phyloP scores from a whole-genome alignment of 139 green algal species.

The Coelastrella sp. region DNA sequence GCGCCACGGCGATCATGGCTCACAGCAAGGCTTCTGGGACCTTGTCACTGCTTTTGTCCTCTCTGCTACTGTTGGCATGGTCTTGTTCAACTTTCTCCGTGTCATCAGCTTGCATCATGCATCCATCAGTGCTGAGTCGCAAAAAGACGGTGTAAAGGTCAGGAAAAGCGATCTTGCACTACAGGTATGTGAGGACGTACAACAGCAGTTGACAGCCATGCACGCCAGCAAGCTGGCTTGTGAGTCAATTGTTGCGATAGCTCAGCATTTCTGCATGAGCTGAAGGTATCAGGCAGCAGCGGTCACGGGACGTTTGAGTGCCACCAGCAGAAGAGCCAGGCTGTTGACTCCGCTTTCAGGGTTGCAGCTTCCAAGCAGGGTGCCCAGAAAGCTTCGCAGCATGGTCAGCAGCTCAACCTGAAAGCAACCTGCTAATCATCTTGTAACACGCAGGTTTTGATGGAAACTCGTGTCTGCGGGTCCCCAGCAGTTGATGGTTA shows the following conservation, averaged over 20 bases:
- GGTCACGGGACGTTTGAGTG: too few relatives aligned
- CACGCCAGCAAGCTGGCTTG: too few relatives aligned
- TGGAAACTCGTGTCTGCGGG: conserved; percentile 20
- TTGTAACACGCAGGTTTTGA: not conserved
- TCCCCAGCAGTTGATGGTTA: conserved; percentile 58
- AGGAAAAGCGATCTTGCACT: not conserved
- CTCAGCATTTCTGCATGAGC: too few relatives aligned
- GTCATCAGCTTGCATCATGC: conserved; percentile 1
- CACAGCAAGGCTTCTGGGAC: not conserved
- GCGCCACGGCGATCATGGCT: not conserved
- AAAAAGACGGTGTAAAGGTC: not conserved
- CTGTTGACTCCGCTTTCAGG: too few relatives aligned
- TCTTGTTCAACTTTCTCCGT: conserved; percentile 25
- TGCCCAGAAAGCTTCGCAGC: not conserved
- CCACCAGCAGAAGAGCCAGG: too few relatives aligned
- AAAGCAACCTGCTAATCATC: not conserved
- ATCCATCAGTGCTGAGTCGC: not conserved
- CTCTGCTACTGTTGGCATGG: conserved; percentile 33
- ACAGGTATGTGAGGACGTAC: conserved; percentile 8
- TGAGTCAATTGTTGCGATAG: too few relatives aligned
- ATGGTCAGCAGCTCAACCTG: not conserved
- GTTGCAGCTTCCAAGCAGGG: too few relatives aligned
- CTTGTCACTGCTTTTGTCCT: not conserved
- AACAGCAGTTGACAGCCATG: not conserved
- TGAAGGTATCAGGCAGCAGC: too few relatives aligned